Evolutionary conservation across 129 eudicot species (phyloP), one percentile per base, ranked within the genome.

Genomic region (Gnaphalium uliginosum): DNA sequence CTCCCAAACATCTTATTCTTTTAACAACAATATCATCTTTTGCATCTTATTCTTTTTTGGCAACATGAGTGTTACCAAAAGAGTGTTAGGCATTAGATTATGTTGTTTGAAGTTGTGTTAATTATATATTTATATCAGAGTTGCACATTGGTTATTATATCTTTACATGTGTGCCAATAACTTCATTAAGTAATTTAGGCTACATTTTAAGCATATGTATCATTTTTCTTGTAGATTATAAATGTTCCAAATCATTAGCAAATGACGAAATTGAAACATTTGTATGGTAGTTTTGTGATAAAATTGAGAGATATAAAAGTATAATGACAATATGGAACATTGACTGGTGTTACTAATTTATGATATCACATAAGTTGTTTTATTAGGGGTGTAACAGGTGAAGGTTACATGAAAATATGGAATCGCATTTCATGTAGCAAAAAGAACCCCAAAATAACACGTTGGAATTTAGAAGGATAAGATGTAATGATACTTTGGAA

Each of bases 11-110:
- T 89, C 53, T 79, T 35, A 35, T 35, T 5, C 41, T 35, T 35
- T 35, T 56, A 77, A 60, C 86, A 91, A 81, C 86, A 76, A 78
- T 78, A 71, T 83, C 56, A 72, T 69, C 65, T 27, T 73, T 39
- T 33, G 46, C 65, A 67, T 51, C 24, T 9, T 8, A 9, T 29
- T 75, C 37, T n/a, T 74, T 63, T 56, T 62, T 46, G 51, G 18
- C 13, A 43, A 43, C 18, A 43, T 3, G 18, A 9, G 15, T 9
- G 10, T 35, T 8, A 35, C 41, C 41, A 35, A 35, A 9, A 35
- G 9, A 39, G 14, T 33, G 46, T 43, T 43, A 11, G 17, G n/a
- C 53, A 46, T 3, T 11, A 46, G 53, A 46, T 14, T 46, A 46
- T 14, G 53, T 13, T 14, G 46, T 9, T 39, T 9, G 3, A 39